A percentile compares a stretch with the other conserved stretches of the same genome.
These are phyloP conservation scores for Cantharellus cinnabarinus DNA, from an alignment of 768 basidiomycete genomes.

Conservation along the genomic window DNA sequence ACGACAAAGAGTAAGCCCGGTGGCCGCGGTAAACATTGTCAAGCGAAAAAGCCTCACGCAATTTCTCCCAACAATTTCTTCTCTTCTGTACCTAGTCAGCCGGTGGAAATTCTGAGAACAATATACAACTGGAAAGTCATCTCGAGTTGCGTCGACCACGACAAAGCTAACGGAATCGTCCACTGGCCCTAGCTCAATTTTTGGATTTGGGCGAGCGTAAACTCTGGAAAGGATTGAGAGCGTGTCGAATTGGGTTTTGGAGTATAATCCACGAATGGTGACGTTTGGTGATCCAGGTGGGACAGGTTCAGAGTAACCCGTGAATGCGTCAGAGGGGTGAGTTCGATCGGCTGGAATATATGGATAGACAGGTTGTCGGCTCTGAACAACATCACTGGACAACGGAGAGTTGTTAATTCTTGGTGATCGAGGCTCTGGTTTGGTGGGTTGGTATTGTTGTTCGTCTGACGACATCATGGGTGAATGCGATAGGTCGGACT, in stretches of 20 bases:
- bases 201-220: slow-evolving; percentile 49
- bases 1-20: not conserved
- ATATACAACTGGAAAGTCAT: slow-evolving; percentile 77
- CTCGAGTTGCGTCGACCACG: slow-evolving; percentile 63
- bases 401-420: not conserved
- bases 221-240: slow-evolving; percentile 65
- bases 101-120: slow-evolving; percentile 60
- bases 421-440: no score
- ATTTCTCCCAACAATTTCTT: slow-evolving; percentile 70
- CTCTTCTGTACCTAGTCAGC: slow-evolving; percentile 52
- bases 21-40: not conserved
- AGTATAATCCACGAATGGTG: slow-evolving; percentile 35
- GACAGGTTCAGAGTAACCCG: not conserved
- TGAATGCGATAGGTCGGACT: no score
- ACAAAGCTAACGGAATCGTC: slow-evolving; percentile 86
- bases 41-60: slow-evolving; percentile 21
- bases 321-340: not conserved
- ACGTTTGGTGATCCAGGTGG: not conserved
- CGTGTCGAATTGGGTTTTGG: slow-evolving; percentile 77
- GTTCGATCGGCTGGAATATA: not conserved
- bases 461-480: no score
- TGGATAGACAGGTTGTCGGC: not conserved
- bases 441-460: no score
- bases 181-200: slow-evolving; percentile 67
- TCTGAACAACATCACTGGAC: not conserved